phyloP scores from a whole-genome alignment of 2,329 filamentous ascomycete genomes.

The Verticillium nonalfalfae region DNA sequence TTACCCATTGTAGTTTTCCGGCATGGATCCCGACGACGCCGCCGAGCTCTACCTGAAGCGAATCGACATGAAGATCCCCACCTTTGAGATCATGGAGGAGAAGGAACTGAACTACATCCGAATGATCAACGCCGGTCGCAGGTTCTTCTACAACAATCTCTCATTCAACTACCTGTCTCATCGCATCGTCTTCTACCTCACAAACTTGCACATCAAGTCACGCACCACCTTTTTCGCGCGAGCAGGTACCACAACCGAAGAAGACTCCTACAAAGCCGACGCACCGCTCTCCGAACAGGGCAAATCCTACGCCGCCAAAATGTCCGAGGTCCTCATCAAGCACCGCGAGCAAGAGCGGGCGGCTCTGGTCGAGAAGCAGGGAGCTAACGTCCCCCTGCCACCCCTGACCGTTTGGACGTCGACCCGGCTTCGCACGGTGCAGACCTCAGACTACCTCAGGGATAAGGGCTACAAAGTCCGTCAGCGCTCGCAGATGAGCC shows the following conservation, averaged over 20 bases:
- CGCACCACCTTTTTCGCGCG: conserved; percentile 90
- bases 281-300: conserved; percentile 78
- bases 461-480: conserved; percentile 77
- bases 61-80: conserved; percentile 87
- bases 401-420: conserved; percentile 93
- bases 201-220: conserved; percentile 95
- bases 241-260: conserved; percentile 78
- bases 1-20: conserved; percentile 58
- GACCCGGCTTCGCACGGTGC: conserved; percentile 80
- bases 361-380: conserved; percentile 61
- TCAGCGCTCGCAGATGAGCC: conserved; percentile 93
- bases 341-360: conserved; percentile 79
- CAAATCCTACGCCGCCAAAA: conserved; percentile 71
- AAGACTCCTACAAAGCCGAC: conserved; percentile 89
- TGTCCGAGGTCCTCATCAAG: conserved; percentile 75
- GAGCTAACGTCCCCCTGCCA: conserved; percentile 61
- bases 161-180: conserved; percentile 96
- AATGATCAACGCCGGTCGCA: conserved; percentile 96
- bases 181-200: conserved; percentile 95
- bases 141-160: conserved; percentile 93
- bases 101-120: conserved; percentile 94
- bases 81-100: conserved; percentile 96
- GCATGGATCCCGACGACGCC: conserved; percentile 87
- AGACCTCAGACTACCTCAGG: conserved; percentile 80
- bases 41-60: conserved; percentile 85